Evolutionary conservation across 495 filamentous ascomycete genomes (phyloP), one percentile per base, ranked within the genome.

Genomic region (Talaromyces nanjingensis): DNA sequence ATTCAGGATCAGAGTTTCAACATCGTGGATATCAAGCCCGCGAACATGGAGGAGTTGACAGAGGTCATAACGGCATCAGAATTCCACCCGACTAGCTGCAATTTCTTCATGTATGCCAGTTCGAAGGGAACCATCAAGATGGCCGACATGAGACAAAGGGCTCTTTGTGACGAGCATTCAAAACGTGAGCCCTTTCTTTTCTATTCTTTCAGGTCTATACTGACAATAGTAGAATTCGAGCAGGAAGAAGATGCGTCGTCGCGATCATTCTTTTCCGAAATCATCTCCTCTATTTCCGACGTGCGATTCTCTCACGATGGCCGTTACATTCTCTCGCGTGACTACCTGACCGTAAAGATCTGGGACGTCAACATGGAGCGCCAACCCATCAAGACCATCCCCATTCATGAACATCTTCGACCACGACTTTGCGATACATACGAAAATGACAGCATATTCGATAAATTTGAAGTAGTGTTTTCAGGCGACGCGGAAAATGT

Each of bases 1-100:
- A 98, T 98, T 61, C 96, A 98, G 76, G 94, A 98, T 66, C 93
- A 98, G 77, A 98, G 94, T 82, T 98, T 98, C 84, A 98, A 98
- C 79, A 98, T 98, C 72, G 94, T 98, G 65, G 94, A 98, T 76
- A 98, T 98, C 77, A 98, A 98, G 74, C 94, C 94, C 1, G 94
- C 94, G 11, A 98, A 98, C 75, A 98, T 98, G 94, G 94, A 98
- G 76, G 94, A 98, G 79, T 82, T 98, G 66, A 98, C 94, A 2
- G 94, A 98, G 76, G 94, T 98, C 63, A 98, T 98, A 68, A 98
- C 94, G 29, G 94, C 94, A 37, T 96, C 94, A 53, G 94, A 98
- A 72, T 98, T 98, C 73, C 94, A 98, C 73, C 94, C 94, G 29
- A 82, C 87, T 69, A 96, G 93, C 80, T 98, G 94, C 80, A 98